phyloP scores from a whole-genome alignment of 768 basidiomycete species.

The Rhodosporidiobolus sp. region DNA sequence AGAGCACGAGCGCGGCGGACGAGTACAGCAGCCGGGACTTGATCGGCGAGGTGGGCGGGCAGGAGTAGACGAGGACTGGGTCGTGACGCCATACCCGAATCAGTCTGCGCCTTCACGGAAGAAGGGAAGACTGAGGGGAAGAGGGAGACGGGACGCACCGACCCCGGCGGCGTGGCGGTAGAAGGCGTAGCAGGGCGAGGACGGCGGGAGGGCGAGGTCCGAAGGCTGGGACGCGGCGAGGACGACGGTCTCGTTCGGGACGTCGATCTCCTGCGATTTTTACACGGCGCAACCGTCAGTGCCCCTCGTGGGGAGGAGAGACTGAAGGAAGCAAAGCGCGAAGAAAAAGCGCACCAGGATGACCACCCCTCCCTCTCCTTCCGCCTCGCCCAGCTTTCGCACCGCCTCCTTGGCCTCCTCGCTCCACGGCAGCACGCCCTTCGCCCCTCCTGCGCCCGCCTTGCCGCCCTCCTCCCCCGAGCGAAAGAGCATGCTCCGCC shows the following conservation, averaged over 20 bases:
- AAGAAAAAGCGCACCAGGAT: slow-evolving; percentile 49
- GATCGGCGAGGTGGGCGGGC: slow-evolving; percentile 74
- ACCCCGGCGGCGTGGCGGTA: slow-evolving; percentile 54
- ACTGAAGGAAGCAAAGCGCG: slow-evolving; percentile 64
- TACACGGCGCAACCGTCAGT: no score
- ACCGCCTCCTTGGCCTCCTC: slow-evolving; percentile 65
- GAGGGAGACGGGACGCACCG: slow-evolving; percentile 55
- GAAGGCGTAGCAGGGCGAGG: slow-evolving; percentile 28
- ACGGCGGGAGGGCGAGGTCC: slow-evolving; percentile 24
- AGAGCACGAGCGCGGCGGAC: slow-evolving; percentile 62
- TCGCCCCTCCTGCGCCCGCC: slow-evolving; percentile 49
- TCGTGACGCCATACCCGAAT: neutral
- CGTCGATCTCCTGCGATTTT: slow-evolving; percentile 70
- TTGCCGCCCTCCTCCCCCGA: slow-evolving; percentile 52
- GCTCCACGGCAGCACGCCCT: slow-evolving; percentile 67
- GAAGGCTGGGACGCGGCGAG: slow-evolving; percentile 64
- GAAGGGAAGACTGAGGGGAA: neutral
- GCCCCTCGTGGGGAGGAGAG: slow-evolving; percentile 43
- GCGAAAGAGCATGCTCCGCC: slow-evolving; percentile 12
- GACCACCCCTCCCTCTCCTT: slow-evolving; percentile 49
- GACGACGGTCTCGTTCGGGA: slow-evolving; percentile 60
- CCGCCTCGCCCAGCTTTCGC: slow-evolving; percentile 56
- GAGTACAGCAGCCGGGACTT: slow-evolving; percentile 88
- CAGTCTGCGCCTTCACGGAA: neutral
- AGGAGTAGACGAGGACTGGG: slow-evolving; percentile 88